Evolutionary conservation across 2,329 filamentous ascomycete species (phyloP), one percentile per base, ranked within the genome.

Genomic region (Fusarium albosuccineum): DNA sequence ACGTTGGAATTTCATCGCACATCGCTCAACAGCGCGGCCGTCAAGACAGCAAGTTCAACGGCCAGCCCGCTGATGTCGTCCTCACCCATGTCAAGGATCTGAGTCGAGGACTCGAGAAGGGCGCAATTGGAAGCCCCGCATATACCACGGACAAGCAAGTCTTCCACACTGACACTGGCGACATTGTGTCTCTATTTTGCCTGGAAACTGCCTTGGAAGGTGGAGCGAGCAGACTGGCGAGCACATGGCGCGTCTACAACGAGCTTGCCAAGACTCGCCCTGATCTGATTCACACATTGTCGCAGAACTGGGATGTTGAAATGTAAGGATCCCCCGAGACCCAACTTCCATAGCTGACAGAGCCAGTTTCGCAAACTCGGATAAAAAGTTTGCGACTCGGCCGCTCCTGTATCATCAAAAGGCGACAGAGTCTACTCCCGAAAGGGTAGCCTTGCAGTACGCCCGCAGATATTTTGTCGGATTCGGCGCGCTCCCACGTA

Each of bases 191-290:
- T 1, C 76, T 90, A 3, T 84, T 87, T 26, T 83, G 83, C 3
- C 80, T 89, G 6, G 81, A 82, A n/a, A 83, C 87, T 0, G 82
- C 81, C 0, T 73, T 77, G 3, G 70, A 75, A 9, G 88, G 88
- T 0, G 88, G 89, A 1, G 79, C 84, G 29, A 89, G 86, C 63
- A 83, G 83, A 52, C 75, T 90, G 11, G 82, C 86, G 0, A 87
- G 85, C 62, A 85, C 82, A 6, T 86, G 85, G 82, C 78, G 79
- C 2, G 83, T 91, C 1, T 91, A 90, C 70, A 91, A 91, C 62
- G 84, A 89, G 64, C 77, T 91, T 1, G 87, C 87, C 0, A 76
- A 71, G 13, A 85, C 81, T 0, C 76, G 87, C 16, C 87, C 88
- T 0, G 87, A 90, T 67, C 70, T 90, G 4, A 84, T 91, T 13